phyloP scores from a whole-genome alignment of 2,329 filamentous ascomycete species.

The Didymella pinodella region DNA sequence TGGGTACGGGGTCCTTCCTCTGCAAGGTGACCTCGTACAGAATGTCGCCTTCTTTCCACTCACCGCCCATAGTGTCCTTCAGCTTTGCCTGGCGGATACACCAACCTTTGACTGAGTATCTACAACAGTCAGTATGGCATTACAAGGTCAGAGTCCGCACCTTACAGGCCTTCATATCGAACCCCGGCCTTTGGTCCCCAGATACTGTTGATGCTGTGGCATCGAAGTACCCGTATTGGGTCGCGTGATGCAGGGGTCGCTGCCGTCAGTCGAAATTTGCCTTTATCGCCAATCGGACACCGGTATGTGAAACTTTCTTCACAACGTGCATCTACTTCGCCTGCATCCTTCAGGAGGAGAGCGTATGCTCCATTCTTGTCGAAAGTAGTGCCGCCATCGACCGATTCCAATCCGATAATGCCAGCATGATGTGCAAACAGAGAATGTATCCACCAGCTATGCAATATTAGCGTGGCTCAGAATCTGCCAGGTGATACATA shows the following conservation, averaged over 20 bases:
- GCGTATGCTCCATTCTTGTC: conserved; percentile 57
- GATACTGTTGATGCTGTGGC: conserved; percentile 54
- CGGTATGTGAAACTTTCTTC: conserved; percentile 54
- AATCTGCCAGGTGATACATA: conserved; percentile 35
- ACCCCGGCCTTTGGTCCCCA: conserved; percentile 58
- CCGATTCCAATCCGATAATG: conserved; percentile 56
- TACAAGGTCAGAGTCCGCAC: neutral
- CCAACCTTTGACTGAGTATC: conserved; percentile 52
- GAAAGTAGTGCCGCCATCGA: conserved; percentile 54
- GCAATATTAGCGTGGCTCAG: neutral
- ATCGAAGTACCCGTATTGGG: conserved; percentile 56
- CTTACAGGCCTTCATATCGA: conserved; percentile 59
- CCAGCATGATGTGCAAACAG: conserved; percentile 58
- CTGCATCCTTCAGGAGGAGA: conserved; percentile 52
- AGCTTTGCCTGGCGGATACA: conserved; percentile 43
- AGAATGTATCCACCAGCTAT: conserved; percentile 60
- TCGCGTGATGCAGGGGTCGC: conserved; percentile 52
- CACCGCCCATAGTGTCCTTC: conserved; percentile 22
- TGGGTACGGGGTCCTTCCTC: conserved; percentile 45
- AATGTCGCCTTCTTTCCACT: conserved; percentile 38
- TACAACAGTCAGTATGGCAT: conserved; percentile 12
- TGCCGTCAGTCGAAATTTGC: conserved; percentile 55
- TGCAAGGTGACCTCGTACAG: conserved; percentile 52
- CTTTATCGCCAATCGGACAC: conserved; percentile 50
- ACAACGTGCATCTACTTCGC: conserved; percentile 49